Conservation (phyloP, 345 rosid species). For the Eucalyptus pauciflora region DNA sequence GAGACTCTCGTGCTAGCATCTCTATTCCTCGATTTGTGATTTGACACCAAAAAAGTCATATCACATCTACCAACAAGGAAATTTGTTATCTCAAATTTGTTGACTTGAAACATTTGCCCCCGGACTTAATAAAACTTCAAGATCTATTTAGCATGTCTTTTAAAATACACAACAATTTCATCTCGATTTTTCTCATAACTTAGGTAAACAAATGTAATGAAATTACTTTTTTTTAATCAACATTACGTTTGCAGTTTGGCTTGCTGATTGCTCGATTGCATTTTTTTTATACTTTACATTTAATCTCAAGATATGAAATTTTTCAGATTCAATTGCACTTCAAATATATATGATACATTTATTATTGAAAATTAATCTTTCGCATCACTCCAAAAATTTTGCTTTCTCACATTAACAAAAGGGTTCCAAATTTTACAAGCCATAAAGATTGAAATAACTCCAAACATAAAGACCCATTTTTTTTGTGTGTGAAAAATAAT, state of each 20-base stretch:
- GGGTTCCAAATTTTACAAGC: not conserved
- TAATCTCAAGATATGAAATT: not conserved
- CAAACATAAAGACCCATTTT: not conserved
- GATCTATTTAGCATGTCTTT: not conserved
- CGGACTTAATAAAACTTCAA: not conserved
- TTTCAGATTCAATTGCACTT: rapidly evolving
- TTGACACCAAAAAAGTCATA: not conserved
- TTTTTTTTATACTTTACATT: not conserved
- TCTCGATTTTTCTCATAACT: not conserved
- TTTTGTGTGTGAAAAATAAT: not conserved
- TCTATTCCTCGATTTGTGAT: not conserved
- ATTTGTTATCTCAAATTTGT: rapidly evolving
- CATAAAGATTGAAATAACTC: not conserved
- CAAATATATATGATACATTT: not conserved
- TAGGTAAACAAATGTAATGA: rapidly evolving
- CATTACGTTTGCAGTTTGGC: no score
- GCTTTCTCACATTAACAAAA: not conserved
- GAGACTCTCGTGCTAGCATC: rapidly evolving
- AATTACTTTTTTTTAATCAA: not conserved
- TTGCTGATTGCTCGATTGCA: not conserved
- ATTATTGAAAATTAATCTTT: not conserved
- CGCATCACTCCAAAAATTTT: not conserved
- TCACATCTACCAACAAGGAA: not conserved
- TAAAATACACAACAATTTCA: not conserved
- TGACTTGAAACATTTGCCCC: rapidly evolving